Evolutionary conservation across 1,284 basidiomycete genomes (phyloP), one percentile per base, ranked within the genome.

Genomic region (Microbotryomycetes sp.): DNA sequence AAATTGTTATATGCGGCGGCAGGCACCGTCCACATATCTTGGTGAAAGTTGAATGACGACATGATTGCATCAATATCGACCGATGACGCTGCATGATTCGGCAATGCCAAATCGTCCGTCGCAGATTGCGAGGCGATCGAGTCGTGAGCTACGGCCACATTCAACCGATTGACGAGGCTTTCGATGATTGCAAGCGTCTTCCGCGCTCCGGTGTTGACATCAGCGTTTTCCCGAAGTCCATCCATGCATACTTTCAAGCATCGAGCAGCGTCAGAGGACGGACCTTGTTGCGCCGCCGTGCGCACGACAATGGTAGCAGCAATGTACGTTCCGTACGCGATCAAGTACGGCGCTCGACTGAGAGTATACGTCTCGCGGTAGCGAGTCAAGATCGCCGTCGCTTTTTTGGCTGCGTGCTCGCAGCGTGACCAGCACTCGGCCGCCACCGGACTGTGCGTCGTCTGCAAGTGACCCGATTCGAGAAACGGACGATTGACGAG

Each of bases 401-500:
- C 69, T 24, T 62, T 64, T 24, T 66, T 69, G 2, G 72, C 72
- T 3, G 72, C 72, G 11, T 67, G 64, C n/a, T 69, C 70, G 52
- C 72, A 73, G 3, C 63, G 52, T 15, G 63, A 60, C 72, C 72
- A 73, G 30, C 69, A 60, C 5, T 61, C 66, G 23, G 11, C 18
- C 35, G 35, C 35, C 11, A 41, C 35, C 9, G 35, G 35, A 9
- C 11, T 18, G 18, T 18, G 35, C 35, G 18, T 9, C 9, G 35
- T 18, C 35, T 41, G 35, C 35, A 41, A 18, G 18, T 41, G 35
- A 60, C 55, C 6, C 64, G 61, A 15, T 67, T 73, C 70, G 13
- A 74, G 64, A 49, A 73, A 73, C 1, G 73, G 73, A 3, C 73
- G 70, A 52, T 74, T 71, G 3, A 74, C 61, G 41, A 74, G 57